Evolutionary conservation across 805 yeast genomes (phyloP), one percentile per base, ranked within the genome.

Genomic region (Kluyveromyces nonfermentans): DNA sequence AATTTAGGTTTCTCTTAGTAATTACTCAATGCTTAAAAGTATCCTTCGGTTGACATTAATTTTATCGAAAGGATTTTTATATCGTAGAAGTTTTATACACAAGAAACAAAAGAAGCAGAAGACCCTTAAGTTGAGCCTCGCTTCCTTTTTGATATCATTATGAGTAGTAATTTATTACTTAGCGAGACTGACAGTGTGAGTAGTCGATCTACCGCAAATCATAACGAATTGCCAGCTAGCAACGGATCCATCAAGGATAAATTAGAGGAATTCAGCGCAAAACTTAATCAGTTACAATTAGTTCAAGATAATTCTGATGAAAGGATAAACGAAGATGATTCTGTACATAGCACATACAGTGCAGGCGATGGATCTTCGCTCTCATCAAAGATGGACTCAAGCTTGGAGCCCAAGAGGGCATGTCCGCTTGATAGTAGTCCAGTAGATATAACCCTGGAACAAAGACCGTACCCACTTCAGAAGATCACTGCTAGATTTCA

Each of bases 401-500:
- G 30, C 30, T 14, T 10, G 12, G 30, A 25, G 7, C 12, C 30
- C 30, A 25, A 25, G 7, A 10, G 14, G 9, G 7, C 12, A 10
- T 14, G 12, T 25, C 3, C 4, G 30, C 12, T 10, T 14, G 30
- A 25, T 14, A 6, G 30, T 10, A 25, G 12, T 3, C 30, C 30
- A 10, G 12, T 14, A 25, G 7, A 10, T 14, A 25, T 4, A 25
- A 25, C 7, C 17, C 34, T 15, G 16, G 34, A 25, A 15, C 21
- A 28, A 16, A 16, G 7, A 9, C 44, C 44, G 18, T 8, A 33
- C 7, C 58, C 58, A 42, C 30, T 10, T 10, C 30, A 25, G 12
- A 25, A 25, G 7, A 39, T 60, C 3, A 55, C 51, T 25, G 53
- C 60, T 8, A 56, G 50, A 39, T 59, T 62, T 40, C 61, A 57